Percentiles rank a stretch among this genome's conserved stretches.
These are phyloP conservation scores for Botrytis cinerea DNA, from an alignment of 2,329 filamentous ascomycete genomes.

Conservation along the genomic window DNA sequence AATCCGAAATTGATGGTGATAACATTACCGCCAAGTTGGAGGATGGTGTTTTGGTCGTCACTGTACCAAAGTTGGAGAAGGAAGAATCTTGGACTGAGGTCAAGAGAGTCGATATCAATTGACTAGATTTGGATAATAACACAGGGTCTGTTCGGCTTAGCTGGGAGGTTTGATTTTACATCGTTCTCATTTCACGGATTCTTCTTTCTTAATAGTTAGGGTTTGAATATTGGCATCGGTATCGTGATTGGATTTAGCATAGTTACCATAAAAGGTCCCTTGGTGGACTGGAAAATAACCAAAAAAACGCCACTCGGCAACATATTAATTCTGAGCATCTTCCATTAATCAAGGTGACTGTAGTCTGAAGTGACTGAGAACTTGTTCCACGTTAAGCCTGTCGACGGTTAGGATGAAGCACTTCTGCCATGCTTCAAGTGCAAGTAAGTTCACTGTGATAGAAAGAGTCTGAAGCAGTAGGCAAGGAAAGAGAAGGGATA, in stretches of 20 bases:
- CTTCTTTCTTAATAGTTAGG: conserved; percentile 2
- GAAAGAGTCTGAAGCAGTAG: background rate
- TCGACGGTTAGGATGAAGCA: background rate
- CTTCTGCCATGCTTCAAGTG: background rate
- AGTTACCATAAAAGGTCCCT: conserved; percentile 23
- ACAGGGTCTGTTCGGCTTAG: conserved; percentile 15
- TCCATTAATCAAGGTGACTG: background rate
- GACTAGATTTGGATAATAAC: conserved; percentile 18
- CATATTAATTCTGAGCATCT: background rate
- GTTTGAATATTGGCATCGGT: conserved; percentile 21
- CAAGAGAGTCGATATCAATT: conserved; percentile 56
- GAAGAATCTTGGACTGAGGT: conserved; percentile 60
- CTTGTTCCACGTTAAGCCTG: background rate
- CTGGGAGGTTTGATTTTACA: conserved; percentile 23
- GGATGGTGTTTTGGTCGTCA: conserved; percentile 74
- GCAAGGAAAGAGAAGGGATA: background rate
- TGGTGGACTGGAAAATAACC: conserved; percentile 26
- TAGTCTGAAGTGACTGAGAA: background rate
- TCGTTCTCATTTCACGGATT: background rate
- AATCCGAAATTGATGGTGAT: conserved; percentile 65
- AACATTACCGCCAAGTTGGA: conserved; percentile 74
- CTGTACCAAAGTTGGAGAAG: conserved; percentile 71
- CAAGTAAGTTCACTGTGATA: background rate
- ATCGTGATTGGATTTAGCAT: conserved; percentile 28
- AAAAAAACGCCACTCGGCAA: conserved; percentile 35